Base-by-base conservation (phyloP, 2,329 filamentous ascomycete species). In the Cladobotryum protrusum region DNA sequence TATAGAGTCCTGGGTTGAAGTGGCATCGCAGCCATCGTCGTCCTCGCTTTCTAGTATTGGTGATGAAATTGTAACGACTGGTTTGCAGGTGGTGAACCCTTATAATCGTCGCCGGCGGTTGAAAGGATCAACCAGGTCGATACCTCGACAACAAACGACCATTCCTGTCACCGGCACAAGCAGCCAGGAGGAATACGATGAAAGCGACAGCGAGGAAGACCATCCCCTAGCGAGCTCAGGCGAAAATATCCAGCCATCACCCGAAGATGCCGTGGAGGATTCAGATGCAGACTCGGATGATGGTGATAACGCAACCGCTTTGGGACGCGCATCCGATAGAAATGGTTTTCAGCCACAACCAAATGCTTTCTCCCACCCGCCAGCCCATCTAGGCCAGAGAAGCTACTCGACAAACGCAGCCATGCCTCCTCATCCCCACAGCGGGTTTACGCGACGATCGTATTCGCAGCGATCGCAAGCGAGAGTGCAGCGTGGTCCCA, bases 1-100 rank as follows among this genome's bases (percentile, higher is more conserved):
- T 50, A 57, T 74, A 91, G 93, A 97, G 72, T 96, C 93, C 8
- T 99, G 93, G 93, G 83, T 97, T 59, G 92, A 99, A 67, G 83
- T 99, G 53, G 82, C 87, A 43, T 96, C 92, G 4, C 89, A 93
- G 60, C 90, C 92, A 7, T 96, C 92, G 0, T 95, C 92, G 2
- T 96, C 92, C 2, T 96, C 91, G 13, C 75, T 96, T 12, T 96
- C 91, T 17, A 96, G 83, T 48, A 83, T 86, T 63, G 81, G 79
- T 55, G 90, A 96, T 57, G 91, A 96, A 62, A 92, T 96, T 57
- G 86, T 96, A 56, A 95, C 89, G 2, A 93, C 89, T 5, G 91
- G 91, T 20, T 77, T 96, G 39, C 82, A 83, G 47, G 84, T 96
- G 47, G 85, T 87, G 56, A 78, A 79, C 59, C 77, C 81, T 42